phyloP scores from a whole-genome alignment of 768 basidiomycete species.

The Calocybe gangraenosa region DNA sequence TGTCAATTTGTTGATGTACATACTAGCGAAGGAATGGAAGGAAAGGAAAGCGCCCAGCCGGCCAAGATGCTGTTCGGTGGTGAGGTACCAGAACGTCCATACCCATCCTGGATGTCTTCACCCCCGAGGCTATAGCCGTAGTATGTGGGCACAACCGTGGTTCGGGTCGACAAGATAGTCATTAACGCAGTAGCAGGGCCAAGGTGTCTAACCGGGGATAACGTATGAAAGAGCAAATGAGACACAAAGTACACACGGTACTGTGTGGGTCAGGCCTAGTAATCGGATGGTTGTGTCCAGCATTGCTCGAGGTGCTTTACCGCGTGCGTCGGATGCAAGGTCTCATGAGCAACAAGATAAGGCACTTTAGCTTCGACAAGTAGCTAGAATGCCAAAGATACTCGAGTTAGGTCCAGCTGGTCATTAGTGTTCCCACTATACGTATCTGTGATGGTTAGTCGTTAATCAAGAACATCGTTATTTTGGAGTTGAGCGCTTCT shows the following conservation, averaged over 20 bases:
- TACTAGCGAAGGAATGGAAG: no score
- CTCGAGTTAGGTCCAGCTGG: not conserved
- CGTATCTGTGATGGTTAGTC: slow-evolving; percentile 2
- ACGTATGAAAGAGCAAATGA: not conserved
- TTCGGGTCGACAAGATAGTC: no score
- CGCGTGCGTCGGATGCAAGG: not conserved
- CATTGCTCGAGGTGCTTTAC: not conserved
- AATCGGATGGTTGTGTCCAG: not conserved
- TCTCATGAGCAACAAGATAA: not conserved
- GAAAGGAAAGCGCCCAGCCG: no score
- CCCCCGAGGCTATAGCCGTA: no score
- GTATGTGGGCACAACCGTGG: no score
- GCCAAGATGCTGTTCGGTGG: no score
- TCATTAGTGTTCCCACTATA: slow-evolving; percentile 2
- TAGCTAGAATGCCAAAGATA: slow-evolving; percentile 1
- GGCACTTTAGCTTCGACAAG: not conserved
- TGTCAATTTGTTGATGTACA: no score
- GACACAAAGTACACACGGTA: slow-evolving; percentile 8
- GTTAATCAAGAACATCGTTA: slow-evolving; percentile 1
- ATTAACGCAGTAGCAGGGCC: not conserved
- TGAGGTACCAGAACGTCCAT: no score
- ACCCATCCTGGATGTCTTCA: no score
- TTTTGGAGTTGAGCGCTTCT: slow-evolving; percentile 1
- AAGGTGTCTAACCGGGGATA: slow-evolving; percentile 11
- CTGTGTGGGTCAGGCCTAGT: not conserved